phyloP scores from a whole-genome alignment of 164 flowering plant species.

The Warburgia ugandensis region DNA sequence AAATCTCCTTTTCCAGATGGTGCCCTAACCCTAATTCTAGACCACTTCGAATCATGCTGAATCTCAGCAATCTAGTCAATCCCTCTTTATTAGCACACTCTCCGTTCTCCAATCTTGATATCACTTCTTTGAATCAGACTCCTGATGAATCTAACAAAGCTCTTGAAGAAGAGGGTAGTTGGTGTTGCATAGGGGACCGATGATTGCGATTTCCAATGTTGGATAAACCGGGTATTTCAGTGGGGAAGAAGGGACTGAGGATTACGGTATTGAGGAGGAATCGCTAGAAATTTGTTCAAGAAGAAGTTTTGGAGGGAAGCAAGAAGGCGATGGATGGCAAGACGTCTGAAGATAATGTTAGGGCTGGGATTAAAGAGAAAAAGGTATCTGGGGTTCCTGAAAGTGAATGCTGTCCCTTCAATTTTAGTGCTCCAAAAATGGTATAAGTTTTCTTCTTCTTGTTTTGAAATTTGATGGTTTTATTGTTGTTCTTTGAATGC shows the following conservation, averaged over 20 bases:
- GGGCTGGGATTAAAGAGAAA: constrained; percentile 21
- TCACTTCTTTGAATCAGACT: constrained; percentile 4
- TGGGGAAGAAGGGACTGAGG: constrained; percentile 4
- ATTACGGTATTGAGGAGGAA: constrained; percentile 14
- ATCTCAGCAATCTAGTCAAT: constrained; percentile 22
- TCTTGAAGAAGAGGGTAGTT: constrained; percentile 13
- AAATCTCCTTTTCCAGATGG: neutral
- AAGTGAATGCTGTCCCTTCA: constrained; percentile 24
- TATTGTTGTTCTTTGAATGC: neutral
- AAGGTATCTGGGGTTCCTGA: constrained; percentile 21
- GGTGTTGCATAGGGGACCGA: constrained; percentile 14
- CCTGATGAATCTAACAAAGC: no score
- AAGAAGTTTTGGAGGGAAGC: constrained; percentile 8
- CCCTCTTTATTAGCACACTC: constrained; percentile 9
- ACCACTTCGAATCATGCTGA: constrained; percentile 15
- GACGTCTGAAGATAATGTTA: constrained; percentile 18
- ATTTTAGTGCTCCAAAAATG: constrained; percentile 22
- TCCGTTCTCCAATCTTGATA: constrained; percentile 13
- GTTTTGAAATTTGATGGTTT: neutral
- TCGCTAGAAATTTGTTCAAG: constrained; percentile 2
- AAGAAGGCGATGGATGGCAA: constrained; percentile 13
- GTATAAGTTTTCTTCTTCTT: constrained; percentile 8
- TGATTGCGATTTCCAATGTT: constrained; percentile 3
- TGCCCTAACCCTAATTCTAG: constrained; percentile 18
- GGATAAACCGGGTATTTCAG: constrained; percentile 3